Percentiles rank a stretch among this genome's conserved stretches.
phyloP scores from a whole-genome alignment of 2,329 filamentous ascomycete species.

The Fusarium longipes region DNA sequence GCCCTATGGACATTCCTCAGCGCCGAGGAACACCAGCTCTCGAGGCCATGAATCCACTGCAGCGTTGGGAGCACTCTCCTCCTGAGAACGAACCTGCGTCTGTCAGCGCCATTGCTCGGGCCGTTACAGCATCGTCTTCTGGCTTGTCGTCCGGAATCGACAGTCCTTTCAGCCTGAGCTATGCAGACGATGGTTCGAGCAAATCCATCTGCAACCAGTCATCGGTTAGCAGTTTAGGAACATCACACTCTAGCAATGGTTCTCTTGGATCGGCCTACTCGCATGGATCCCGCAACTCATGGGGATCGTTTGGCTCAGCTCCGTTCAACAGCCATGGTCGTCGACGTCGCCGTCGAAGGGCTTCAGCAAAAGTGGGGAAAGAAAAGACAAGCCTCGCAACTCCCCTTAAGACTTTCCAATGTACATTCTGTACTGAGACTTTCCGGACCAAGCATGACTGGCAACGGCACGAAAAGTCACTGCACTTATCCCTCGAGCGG shows the following conservation, averaged over 20 bases:
- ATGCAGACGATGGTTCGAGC: slow-evolving; percentile 70
- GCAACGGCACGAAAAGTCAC: slow-evolving; percentile 76
- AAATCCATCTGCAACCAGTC: slow-evolving; percentile 69
- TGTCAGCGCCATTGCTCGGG: slow-evolving; percentile 67
- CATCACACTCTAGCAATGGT: slow-evolving; percentile 68
- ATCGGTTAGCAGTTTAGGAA: slow-evolving; percentile 69
- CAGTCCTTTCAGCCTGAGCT: slow-evolving; percentile 67
- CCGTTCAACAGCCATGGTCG: slow-evolving; percentile 58
- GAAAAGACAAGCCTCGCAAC: slow-evolving; percentile 53
- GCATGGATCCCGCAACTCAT: slow-evolving; percentile 67
- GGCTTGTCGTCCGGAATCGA: slow-evolving; percentile 65
- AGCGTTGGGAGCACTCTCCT: slow-evolving; percentile 69
- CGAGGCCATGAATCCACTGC: slow-evolving; percentile 66
- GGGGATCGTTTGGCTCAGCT: slow-evolving; percentile 61
- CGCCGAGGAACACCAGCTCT: slow-evolving; percentile 65
- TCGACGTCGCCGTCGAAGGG: slow-evolving; percentile 61
- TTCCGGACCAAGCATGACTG: slow-evolving; percentile 77
- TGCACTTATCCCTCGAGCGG: slow-evolving; percentile 71
- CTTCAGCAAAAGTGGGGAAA: slow-evolving; percentile 52
- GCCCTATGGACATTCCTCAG: slow-evolving; percentile 79
- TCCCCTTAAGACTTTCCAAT: slow-evolving; percentile 70
- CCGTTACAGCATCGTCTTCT: slow-evolving; percentile 65
- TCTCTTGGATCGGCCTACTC: slow-evolving; percentile 71
- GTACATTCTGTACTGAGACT: slow-evolving; percentile 75
- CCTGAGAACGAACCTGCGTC: slow-evolving; percentile 70